Evolutionary conservation across 169 alveolate species (phyloP).

Genomic region (Toxoplasma gondii): DNA sequence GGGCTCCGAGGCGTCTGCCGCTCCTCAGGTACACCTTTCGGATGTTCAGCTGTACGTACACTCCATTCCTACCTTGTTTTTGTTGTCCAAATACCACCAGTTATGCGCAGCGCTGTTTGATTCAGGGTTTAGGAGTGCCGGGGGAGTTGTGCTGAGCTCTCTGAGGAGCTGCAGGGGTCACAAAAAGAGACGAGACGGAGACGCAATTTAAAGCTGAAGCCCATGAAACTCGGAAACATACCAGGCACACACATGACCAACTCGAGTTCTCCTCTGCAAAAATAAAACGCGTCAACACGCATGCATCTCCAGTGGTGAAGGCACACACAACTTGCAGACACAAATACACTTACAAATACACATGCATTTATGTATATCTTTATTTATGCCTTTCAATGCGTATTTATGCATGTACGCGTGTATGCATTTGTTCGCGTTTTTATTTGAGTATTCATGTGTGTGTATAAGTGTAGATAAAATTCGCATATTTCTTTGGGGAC

Average conservation of each 20-base stretch:
- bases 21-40: too few relatives aligned
- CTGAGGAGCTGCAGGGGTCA: conserved; percentile 33
- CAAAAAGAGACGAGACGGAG: neutral
- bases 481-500: too few relatives aligned
- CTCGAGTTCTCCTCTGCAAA: too few relatives aligned
- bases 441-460: too few relatives aligned
- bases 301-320: too few relatives aligned
- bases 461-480: too few relatives aligned
- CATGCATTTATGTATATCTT: neutral
- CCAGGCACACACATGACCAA: neutral
- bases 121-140: conserved; percentile 49
- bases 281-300: neutral
- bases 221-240: neutral
- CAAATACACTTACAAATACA: too few relatives aligned
- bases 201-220: too few relatives aligned
- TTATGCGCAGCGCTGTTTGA: conserved; percentile 54
- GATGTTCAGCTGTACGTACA: neutral
- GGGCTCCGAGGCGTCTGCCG: neutral
- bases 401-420: too few relatives aligned
- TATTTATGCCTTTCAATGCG: neutral
- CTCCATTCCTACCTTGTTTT: conserved; percentile 28
- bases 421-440: too few relatives aligned
- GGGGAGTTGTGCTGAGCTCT: conserved; percentile 45
- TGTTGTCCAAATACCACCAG: conserved; percentile 64
- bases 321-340: too few relatives aligned